A percentile compares a stretch with the other conserved stretches of the same genome.
phyloP scores from a whole-genome alignment of 805 yeast genomes.

The Cyberlindnera maclurae region DNA sequence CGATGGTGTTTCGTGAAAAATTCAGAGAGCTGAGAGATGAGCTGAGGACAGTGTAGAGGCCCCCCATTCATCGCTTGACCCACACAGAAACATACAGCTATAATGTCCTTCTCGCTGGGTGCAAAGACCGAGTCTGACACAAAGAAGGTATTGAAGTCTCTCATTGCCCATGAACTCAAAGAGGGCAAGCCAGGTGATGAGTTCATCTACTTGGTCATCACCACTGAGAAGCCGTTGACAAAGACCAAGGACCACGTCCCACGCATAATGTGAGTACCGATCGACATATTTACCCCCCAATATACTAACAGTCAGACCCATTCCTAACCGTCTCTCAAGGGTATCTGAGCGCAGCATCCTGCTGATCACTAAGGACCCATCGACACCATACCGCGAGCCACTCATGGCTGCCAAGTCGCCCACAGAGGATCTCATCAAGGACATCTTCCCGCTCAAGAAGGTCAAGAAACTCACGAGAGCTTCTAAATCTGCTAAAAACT shows the following conservation, averaged over 20 bases:
- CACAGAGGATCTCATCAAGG: constrained; percentile 15
- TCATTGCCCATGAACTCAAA: constrained; percentile 25
- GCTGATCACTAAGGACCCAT: constrained; percentile 70
- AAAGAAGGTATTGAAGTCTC: constrained; percentile 19
- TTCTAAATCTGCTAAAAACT: constrained; percentile 35
- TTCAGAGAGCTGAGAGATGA: no score
- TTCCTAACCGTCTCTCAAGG: constrained; percentile 44
- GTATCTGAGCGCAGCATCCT: constrained; percentile 45
- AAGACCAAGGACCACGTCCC: constrained; percentile 44
- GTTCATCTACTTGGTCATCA: constrained; percentile 33
- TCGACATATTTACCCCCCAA: no score
- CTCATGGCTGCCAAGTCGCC: constrained; percentile 28
- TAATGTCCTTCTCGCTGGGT: constrained; percentile 8
- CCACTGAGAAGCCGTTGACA: constrained; percentile 39
- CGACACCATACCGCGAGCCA: constrained; percentile 44
- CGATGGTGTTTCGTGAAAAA: no score
- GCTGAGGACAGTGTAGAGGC: no score
- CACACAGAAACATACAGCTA: no score
- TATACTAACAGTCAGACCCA: constrained; percentile 28
- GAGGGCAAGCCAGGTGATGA: constrained; percentile 7
- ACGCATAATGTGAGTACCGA: constrained; percentile 33
- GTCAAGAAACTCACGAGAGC: constrained; percentile 45
- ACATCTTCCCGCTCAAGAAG: constrained; percentile 29
- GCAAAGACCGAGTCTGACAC: constrained; percentile 8
- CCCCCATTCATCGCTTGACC: no score